Conservation (phyloP, 2,329 filamentous ascomycete genomes). For the Claviceps africana region DNA sequence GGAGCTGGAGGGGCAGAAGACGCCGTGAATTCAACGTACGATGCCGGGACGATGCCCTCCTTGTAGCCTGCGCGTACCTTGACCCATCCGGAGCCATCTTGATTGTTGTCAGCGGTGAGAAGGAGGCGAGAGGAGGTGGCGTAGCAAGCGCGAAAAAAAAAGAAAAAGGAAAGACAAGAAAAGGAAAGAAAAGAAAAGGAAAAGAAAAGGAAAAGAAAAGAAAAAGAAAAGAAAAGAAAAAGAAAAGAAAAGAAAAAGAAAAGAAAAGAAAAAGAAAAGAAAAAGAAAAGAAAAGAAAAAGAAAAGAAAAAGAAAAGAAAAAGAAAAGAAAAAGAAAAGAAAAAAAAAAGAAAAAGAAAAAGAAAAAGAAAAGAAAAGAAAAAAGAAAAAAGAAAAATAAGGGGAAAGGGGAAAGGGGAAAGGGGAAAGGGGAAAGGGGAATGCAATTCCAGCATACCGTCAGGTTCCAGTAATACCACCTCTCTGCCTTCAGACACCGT, state of each 20-base stretch:
- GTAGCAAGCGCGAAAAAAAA: too few relatives aligned
- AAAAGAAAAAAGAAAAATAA: background rate
- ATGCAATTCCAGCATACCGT: slow-evolving; percentile 49
- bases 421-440: background rate
- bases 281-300: too few relatives aligned
- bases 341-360: too few relatives aligned
- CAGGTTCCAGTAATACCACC: slow-evolving; percentile 65
- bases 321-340: too few relatives aligned
- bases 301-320: background rate
- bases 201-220: background rate
- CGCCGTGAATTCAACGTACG: slow-evolving; percentile 61
- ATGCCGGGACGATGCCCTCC: slow-evolving; percentile 75
- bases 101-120: background rate
- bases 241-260: too few relatives aligned
- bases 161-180: too few relatives aligned
- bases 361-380: too few relatives aligned
- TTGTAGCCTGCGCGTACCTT: slow-evolving; percentile 62
- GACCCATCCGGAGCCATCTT: slow-evolving; percentile 86
- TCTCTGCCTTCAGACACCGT: slow-evolving; percentile 67
- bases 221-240: background rate
- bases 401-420: background rate
- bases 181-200: too few relatives aligned
- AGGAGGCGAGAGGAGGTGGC: background rate
- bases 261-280: too few relatives aligned
- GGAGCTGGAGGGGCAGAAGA: slow-evolving; percentile 26